Evolutionary conservation across 202 grass and related monocot genomes (phyloP).

Genomic region (Digitaria exilis): DNA sequence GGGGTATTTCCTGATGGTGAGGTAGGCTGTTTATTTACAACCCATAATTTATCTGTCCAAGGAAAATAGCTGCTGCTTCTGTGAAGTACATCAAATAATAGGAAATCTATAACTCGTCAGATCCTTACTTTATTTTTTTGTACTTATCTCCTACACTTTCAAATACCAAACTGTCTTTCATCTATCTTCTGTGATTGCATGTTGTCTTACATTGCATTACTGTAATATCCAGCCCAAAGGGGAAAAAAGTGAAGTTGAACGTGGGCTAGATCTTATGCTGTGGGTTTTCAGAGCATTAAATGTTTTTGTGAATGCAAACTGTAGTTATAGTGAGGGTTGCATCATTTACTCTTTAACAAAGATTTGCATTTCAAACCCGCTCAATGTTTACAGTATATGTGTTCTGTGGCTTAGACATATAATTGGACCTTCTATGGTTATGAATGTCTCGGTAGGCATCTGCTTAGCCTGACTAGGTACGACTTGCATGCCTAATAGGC

Average conservation of each 20-base stretch:
- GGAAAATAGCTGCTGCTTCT: conserved; percentile 5
- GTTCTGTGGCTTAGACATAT: background rate
- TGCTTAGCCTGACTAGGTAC: background rate
- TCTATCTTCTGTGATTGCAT: no score
- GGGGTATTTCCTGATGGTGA: conserved; percentile 89
- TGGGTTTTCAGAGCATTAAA: background rate
- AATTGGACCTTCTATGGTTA: background rate
- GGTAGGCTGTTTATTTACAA: conserved; percentile 44
- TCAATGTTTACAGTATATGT: background rate
- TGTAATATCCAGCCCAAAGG: background rate
- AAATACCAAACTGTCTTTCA: background rate
- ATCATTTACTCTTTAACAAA: background rate
- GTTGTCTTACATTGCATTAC: background rate
- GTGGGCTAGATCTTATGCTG: background rate
- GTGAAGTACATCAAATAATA: conserved; percentile 20
- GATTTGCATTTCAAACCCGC: background rate
- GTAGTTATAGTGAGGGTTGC: background rate
- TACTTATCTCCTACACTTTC: background rate
- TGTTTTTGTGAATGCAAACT: background rate
- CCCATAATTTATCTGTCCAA: background rate
- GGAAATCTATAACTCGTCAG: background rate
- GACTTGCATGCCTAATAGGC: background rate
- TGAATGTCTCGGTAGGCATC: background rate
- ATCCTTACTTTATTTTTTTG: conserved; percentile 3
- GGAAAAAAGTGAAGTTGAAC: no score